A percentile compares a stretch with the other conserved stretches of the same genome.
Conservation (phyloP, 495 filamentous ascomycete species). For the Echria macrotheca region DNA sequence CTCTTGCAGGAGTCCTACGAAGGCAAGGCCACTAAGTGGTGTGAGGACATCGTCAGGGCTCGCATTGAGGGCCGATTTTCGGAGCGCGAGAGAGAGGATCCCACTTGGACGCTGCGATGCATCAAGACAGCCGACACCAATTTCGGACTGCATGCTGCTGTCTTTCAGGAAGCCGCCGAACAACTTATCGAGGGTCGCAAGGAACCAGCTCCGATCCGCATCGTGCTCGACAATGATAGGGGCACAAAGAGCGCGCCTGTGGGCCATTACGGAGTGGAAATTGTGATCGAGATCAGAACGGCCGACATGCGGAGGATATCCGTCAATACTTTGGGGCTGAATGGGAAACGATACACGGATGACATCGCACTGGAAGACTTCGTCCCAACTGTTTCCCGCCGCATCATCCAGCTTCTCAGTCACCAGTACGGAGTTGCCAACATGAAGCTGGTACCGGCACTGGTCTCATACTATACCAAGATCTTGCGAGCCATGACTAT, state of each 20-base stretch:
- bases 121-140: conserved; percentile 53
- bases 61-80: conserved; percentile 78
- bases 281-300: conserved; percentile 50
- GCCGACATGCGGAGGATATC: conserved; percentile 35
- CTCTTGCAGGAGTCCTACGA: conserved; percentile 72
- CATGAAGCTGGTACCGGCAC: conserved; percentile 54
- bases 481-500: conserved; percentile 68
- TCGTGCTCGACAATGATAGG: conserved; percentile 57
- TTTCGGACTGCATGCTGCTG: conserved; percentile 64
- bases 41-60: conserved; percentile 83
- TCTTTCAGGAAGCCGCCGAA: conserved; percentile 64
- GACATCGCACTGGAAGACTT: conserved; percentile 63
- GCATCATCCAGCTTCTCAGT: conserved; percentile 56
- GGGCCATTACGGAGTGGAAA: conserved; percentile 64
- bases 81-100: conserved; percentile 70
- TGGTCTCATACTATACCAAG: conserved; percentile 65
- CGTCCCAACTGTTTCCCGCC: conserved; percentile 53
- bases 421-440: conserved; percentile 67
- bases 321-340: conserved; percentile 56
- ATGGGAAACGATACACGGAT: conserved; percentile 61
- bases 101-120: conserved; percentile 72
- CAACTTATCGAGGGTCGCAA: conserved; percentile 50
- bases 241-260: conserved; percentile 52
- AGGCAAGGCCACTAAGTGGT: conserved; percentile 66
- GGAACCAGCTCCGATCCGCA: conserved; percentile 53